Base-by-base conservation (phyloP, 495 filamentous ascomycete species). In the Tuber microsphaerosporum region DNA sequence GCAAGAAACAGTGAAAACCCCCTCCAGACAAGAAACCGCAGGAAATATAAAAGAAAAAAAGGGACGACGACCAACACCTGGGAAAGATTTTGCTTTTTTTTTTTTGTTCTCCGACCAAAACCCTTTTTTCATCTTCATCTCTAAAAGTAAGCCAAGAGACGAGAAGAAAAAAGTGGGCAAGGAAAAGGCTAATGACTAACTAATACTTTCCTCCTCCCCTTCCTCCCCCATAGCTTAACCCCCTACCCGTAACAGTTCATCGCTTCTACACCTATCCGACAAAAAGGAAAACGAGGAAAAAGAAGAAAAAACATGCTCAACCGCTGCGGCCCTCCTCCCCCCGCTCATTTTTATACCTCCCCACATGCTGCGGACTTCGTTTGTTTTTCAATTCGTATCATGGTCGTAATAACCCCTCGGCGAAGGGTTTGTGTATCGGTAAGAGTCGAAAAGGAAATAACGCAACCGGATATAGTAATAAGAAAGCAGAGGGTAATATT, bases 361-460 rank as follows among this genome's bases (percentile, higher is more conserved):
- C 76, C 77, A 79, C 76, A 79, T 79, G 73, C 77, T 79, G 77
- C 73, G 72, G 79, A 78, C 77, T 78, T 79, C 77, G 76, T 61
- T 73, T 79, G 73, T 81, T 81, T 73, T 73, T 56, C 45, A 73
- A 75, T 73, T 81, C 79, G 78, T 81, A 81, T 75, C 78, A 80
- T 81, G 75, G 79, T 81, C 70, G 79, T 76, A 81, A 71, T 77
- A 73, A 72, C 72, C 78, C 71, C 74, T 71, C 71, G 37, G 44
- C 26, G 56, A 65, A 73, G 72, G 75, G 78, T 70, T 70, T n/a
- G 73, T 80, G 79, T 81, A 81, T 81, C 78, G 74, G 80, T 75
- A 74, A 81, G 79, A 81, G 79, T 80, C 77, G 41, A 81, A 76
- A 80, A 73, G 73, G 78, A 76, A 81, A 81, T 75, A 72, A 75